phyloP scores from a whole-genome alignment of 1,139 yeast genomes.

The Saccharomyces hybrid region DNA sequence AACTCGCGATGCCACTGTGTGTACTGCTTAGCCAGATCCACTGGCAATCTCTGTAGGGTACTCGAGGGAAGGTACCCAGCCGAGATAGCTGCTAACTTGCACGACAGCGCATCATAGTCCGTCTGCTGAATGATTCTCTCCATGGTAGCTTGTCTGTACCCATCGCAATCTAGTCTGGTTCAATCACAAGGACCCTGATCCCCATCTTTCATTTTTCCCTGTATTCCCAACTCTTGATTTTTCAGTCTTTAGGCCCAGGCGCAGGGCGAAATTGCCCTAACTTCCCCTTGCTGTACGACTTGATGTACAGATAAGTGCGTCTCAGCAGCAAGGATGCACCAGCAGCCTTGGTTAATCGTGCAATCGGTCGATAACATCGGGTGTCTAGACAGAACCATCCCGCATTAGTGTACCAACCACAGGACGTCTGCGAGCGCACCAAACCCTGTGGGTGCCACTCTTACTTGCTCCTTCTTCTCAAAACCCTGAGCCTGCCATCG shows the following conservation, averaged over 20 bases:
- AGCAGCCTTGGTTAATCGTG: neutral
- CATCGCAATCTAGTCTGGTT: neutral
- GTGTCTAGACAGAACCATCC: neutral
- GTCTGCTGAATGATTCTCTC: constrained; percentile 38
- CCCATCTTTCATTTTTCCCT: neutral
- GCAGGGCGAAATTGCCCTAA: neutral
- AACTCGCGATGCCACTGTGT: constrained; percentile 19
- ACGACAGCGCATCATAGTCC: constrained; percentile 77
- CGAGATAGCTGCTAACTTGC: constrained; percentile 53
- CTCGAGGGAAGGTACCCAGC: constrained; percentile 51
- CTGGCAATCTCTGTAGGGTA: constrained; percentile 34
- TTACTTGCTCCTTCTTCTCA: neutral
- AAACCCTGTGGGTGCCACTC: neutral
- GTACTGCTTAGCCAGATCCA: constrained; percentile 34
- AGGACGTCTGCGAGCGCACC: neutral
- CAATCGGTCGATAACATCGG: neutral
- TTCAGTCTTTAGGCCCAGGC: neutral
- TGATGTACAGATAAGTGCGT: neutral
- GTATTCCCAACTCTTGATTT: neutral
- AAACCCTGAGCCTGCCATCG: neutral
- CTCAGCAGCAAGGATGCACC: neutral
- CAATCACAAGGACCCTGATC: neutral
- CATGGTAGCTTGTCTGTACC: constrained; percentile 10
- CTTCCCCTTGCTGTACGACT: neutral
- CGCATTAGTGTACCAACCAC: neutral